phyloP scores from a whole-genome alignment of 208 protist genomes.

The Crithidia thermophila region DNA sequence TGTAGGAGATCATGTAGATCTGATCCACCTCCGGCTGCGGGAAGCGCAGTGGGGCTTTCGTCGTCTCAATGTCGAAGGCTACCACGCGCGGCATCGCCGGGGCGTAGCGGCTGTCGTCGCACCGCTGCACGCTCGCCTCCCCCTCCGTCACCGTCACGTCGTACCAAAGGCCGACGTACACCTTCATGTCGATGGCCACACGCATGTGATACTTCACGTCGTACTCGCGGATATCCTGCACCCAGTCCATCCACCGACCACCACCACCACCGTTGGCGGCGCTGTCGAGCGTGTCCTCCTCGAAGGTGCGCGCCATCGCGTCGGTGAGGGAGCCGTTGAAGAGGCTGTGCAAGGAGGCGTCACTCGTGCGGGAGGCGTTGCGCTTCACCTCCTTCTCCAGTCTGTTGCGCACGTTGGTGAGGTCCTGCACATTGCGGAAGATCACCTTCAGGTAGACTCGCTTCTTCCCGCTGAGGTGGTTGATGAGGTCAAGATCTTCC shows the following conservation, averaged over 20 bases:
- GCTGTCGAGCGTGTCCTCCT: constrained; percentile 49
- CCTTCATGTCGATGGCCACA: constrained; percentile 96
- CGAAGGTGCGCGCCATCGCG: constrained; percentile 74
- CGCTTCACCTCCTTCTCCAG: constrained; percentile 87
- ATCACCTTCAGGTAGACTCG: constrained; percentile 94
- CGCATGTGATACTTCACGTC: constrained; percentile 99
- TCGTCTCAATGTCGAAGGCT: constrained; percentile 99
- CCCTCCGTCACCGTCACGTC: constrained; percentile 84
- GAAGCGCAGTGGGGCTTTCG: constrained; percentile 99
- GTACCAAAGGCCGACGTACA: constrained; percentile 98
- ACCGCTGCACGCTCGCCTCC: constrained; percentile 61
- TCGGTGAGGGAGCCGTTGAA: constrained; percentile 75
- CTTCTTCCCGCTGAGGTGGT: constrained; percentile 96
- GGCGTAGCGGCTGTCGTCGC: constrained; percentile 88
- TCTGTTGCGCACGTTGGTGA: constrained; percentile 87
- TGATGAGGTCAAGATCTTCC: constrained; percentile 96
- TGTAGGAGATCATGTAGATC: constrained; percentile 99
- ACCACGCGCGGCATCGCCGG: constrained; percentile 92
- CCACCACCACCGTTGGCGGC: constrained; percentile 3
- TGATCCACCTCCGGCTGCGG: constrained; percentile 97
- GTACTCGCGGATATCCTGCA: constrained; percentile 98
- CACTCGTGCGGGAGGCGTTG: constrained; percentile 38
- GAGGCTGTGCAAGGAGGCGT: constrained; percentile 47
- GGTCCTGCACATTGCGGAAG: constrained; percentile 95
- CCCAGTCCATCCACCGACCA: constrained; percentile 88